phyloP scores from a whole-genome alignment of 2,329 filamentous ascomycete genomes.

The Didymellaceae sp. region DNA sequence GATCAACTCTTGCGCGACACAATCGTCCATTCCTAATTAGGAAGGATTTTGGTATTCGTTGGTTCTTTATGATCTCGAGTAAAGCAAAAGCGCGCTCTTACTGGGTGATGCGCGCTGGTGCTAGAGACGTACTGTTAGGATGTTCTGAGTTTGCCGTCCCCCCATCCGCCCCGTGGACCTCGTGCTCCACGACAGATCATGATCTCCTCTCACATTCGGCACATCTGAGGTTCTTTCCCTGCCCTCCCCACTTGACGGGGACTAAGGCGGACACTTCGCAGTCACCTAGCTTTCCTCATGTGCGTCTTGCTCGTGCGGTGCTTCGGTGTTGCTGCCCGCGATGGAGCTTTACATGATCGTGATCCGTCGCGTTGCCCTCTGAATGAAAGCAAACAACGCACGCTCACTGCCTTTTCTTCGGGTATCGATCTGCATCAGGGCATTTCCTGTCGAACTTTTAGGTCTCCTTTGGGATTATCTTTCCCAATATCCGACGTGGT shows the following conservation, averaged over 20 bases:
- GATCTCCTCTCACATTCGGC: constrained; percentile 8
- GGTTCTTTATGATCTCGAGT: constrained; percentile 34
- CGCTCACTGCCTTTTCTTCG: not conserved
- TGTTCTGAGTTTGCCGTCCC: constrained; percentile 29
- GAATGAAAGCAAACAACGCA: not conserved
- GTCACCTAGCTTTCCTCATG: constrained; percentile 1
- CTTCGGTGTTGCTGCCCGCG: not conserved
- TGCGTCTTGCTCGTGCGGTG: not conserved
- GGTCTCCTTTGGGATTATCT: not conserved
- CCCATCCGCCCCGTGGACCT: constrained; percentile 23
- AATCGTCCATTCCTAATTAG: constrained; percentile 39
- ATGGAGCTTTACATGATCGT: constrained; percentile 1
- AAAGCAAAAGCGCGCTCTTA: constrained; percentile 27
- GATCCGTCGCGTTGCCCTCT: not conserved
- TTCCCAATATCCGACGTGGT: not conserved
- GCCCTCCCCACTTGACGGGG: constrained; percentile 5
- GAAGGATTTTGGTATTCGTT: constrained; percentile 36
- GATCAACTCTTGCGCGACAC: constrained; percentile 39
- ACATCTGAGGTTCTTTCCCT: constrained; percentile 5
- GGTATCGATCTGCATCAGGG: too few species aligned
- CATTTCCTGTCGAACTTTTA: not conserved
- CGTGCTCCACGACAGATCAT: constrained; percentile 18
- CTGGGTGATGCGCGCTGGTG: constrained; percentile 26
- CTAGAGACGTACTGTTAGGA: constrained; percentile 30
- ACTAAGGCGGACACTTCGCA: constrained; percentile 7